Evolutionary conservation across 2,329 filamentous ascomycete genomes (phyloP), one percentile per base, ranked within the genome.

Genomic region (Pseudogymnoascus pannorum): DNA sequence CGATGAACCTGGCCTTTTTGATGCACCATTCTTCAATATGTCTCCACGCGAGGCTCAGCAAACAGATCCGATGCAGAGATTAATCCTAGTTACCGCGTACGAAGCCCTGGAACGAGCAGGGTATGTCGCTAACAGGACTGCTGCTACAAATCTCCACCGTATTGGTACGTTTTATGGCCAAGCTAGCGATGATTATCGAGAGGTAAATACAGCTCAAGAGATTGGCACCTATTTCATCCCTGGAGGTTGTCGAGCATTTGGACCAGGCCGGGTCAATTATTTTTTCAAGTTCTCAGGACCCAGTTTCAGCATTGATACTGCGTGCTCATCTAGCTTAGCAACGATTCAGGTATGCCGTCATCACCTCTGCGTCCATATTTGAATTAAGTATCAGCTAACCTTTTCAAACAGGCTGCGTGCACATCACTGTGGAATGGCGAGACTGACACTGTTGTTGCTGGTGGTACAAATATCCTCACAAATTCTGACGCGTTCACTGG

Each of bases 151-250:
- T 14, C 31, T 33, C 31, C 31, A 33, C 14, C 31, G 31, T 33
- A 33, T 33, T 33, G 31, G 31, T 33, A 33, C 31, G 31, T 33
- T 33, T 33, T 33, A 33, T 33, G 31, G 31, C 5, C 31, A 33
- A 33, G 31, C 31, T 5, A 33, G 31, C 31, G 31, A 33, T 33
- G 31, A 33, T 12, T 33, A 33, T 33, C 31, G 31, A 33, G 31
- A 33, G 3, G 31, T 33, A 33, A 33, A 33, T 33, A 33, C 31
- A 33, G 31, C 31, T 33, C 31, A 33, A 33, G 31, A 33, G 31
- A 76, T 84, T n/a, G 77, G 78, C 60, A 82, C 80, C 0, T 83
- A 84, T 67, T 81, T 73, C 66, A 79, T 84, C 48, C 77, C 81
- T 0, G 80, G 80, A 18, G 76, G 76, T 26, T 72, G 73, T 5